Evolutionary conservation across 345 rosid species (phyloP).

Genomic region (Alliaria petiolata): DNA sequence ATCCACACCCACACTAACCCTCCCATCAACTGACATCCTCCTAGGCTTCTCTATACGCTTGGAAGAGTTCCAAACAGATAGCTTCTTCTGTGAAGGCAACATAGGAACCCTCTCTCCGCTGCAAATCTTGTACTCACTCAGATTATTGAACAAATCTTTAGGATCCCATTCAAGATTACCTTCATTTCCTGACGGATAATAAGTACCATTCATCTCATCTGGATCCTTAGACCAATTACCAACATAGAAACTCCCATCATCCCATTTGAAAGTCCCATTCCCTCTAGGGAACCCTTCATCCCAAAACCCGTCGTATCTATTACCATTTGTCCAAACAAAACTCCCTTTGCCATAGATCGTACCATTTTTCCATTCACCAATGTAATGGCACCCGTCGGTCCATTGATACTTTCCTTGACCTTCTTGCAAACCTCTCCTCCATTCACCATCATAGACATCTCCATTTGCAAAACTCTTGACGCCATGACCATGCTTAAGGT

Average conservation of each 20-base stretch:
- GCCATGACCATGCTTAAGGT: slow-evolving; percentile 84
- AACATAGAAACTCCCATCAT: slow-evolving; percentile 75
- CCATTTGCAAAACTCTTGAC: slow-evolving; percentile 57
- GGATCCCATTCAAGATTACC: slow-evolving; percentile 66
- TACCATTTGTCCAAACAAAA: slow-evolving; percentile 69
- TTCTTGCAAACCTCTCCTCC: slow-evolving; percentile 78
- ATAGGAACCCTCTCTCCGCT: slow-evolving; percentile 63
- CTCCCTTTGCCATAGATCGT: slow-evolving; percentile 58
- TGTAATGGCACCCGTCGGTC: slow-evolving; percentile 51
- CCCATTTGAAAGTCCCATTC: slow-evolving; percentile 65
- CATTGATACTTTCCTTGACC: slow-evolving; percentile 80
- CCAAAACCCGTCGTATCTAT: slow-evolving; percentile 69
- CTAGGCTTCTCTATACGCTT: slow-evolving; percentile 57
- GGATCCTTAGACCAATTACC: slow-evolving; percentile 88
- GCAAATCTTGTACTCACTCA: slow-evolving; percentile 39
- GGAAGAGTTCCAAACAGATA: slow-evolving; percentile 71
- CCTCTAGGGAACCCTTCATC: slow-evolving; percentile 86
- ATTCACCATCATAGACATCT: slow-evolving; percentile 82
- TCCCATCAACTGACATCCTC: slow-evolving; percentile 76
- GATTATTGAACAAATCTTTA: slow-evolving; percentile 43
- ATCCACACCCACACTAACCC: slow-evolving; percentile 77
- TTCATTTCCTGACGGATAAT: slow-evolving; percentile 51
- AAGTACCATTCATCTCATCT: slow-evolving; percentile 70
- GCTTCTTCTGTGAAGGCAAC: slow-evolving; percentile 84
- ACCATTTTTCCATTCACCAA: slow-evolving; percentile 84